Percentiles rank a stretch among this genome's conserved stretches.
Evolutionary conservation across 257 asterid species (phyloP).

Genomic region (Coffea eugenioides): DNA sequence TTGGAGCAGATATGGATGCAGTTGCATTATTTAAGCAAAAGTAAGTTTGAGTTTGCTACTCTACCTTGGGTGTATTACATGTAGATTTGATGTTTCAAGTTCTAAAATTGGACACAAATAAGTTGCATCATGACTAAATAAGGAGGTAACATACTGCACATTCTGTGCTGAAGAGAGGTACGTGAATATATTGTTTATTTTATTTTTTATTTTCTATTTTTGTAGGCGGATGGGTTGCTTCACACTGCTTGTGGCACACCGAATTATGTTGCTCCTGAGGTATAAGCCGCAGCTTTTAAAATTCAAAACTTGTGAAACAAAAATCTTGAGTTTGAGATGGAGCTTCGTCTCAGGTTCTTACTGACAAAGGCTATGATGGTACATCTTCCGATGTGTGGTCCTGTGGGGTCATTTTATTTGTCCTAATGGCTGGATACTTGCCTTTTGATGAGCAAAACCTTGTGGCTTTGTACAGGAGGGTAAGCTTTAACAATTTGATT

Average conservation of each 20-base stretch:
- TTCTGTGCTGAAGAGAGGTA: neutral
- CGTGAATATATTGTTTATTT: neutral
- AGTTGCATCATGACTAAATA: no score
- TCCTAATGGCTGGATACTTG: slow-evolving; percentile 73
- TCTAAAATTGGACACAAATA: no score
- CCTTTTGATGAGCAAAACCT: slow-evolving; percentile 77
- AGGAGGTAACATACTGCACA: neutral
- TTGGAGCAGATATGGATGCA: no score
- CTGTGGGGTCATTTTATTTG: slow-evolving; percentile 85
- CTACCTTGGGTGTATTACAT: no score
- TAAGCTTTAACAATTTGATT: slow-evolving; percentile 28
- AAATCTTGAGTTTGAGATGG: slow-evolving; percentile 25
- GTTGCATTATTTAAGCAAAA: no score
- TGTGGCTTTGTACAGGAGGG: slow-evolving; percentile 50
- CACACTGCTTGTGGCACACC: slow-evolving; percentile 91
- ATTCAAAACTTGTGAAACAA: slow-evolving; percentile 6
- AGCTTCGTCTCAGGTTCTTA: slow-evolving; percentile 48
- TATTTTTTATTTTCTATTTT: slow-evolving; percentile 10
- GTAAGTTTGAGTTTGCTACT: no score
- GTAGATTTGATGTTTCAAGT: no score
- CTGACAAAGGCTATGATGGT: slow-evolving; percentile 78
- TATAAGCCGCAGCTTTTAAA: slow-evolving; percentile 23
- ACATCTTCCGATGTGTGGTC: slow-evolving; percentile 83
- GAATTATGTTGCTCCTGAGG: slow-evolving; percentile 90
- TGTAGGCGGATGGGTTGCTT: slow-evolving; percentile 75